Conservation (phyloP, 2,329 filamentous ascomycete species). For the Diplodia intermedia region DNA sequence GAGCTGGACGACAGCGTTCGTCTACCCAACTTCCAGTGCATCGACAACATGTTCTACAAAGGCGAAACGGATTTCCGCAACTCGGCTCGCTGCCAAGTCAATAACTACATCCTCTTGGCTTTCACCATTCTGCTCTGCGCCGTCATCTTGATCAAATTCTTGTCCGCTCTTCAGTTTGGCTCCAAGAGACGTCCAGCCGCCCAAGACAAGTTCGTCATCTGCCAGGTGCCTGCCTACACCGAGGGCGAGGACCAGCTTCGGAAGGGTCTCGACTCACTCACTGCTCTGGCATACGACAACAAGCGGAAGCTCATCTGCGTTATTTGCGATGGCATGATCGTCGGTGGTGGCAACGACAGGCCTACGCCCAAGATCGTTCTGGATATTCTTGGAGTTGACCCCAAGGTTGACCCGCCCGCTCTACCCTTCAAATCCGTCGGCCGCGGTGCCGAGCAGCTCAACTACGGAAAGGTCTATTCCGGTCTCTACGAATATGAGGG, state of each 20-base stretch:
- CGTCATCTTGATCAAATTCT: slow-evolving; percentile 86
- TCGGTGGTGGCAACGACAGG: slow-evolving; percentile 93
- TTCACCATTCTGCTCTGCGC: slow-evolving; percentile 84
- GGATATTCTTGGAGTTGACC: slow-evolving; percentile 95
- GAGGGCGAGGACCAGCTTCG: slow-evolving; percentile 95
- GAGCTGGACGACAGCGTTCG: slow-evolving; percentile 62
- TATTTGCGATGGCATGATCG: slow-evolving; percentile 96
- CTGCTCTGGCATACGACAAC: slow-evolving; percentile 94
- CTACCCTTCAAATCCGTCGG: slow-evolving; percentile 94
- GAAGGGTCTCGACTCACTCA: slow-evolving; percentile 92
- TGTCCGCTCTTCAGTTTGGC: slow-evolving; percentile 91
- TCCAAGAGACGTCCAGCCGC: slow-evolving; percentile 87
- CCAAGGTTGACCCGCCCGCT: slow-evolving; percentile 93
- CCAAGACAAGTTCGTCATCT: slow-evolving; percentile 99
- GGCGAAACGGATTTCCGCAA: slow-evolving; percentile 87
- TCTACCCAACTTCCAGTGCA: slow-evolving; percentile 76
- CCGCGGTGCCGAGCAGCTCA: slow-evolving; percentile 86
- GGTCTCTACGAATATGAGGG: slow-evolving; percentile 97
- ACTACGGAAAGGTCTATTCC: slow-evolving; percentile 98
- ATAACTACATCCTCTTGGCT: slow-evolving; percentile 87
- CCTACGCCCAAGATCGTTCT: slow-evolving; percentile 97
- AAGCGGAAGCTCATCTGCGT: slow-evolving; percentile 97
- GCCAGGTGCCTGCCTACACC: slow-evolving; percentile 96
- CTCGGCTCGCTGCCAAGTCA: slow-evolving; percentile 77
- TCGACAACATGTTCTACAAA: slow-evolving; percentile 82